Conservation (phyloP, 345 rosid genomes). For the Physaria fendleri region DNA sequence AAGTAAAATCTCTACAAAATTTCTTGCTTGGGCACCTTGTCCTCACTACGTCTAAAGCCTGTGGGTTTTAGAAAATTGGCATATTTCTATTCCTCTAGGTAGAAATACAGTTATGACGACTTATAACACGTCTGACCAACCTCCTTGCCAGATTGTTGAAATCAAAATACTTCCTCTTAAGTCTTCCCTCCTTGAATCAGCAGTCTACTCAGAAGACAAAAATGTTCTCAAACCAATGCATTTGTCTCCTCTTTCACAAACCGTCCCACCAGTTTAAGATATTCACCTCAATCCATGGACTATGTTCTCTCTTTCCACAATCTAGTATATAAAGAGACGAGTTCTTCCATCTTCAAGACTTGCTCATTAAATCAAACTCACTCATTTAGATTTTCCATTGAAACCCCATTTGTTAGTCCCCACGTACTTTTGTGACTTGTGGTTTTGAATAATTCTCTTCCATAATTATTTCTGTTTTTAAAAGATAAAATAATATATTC, state of each 20-base stretch:
- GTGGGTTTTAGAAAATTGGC: no score
- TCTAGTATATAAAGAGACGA: conserved; percentile 10
- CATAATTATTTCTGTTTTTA: no score
- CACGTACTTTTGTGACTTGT: conserved; percentile 24
- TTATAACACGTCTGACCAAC: no score
- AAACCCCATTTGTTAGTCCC: conserved; percentile 10
- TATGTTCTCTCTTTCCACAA: conserved; percentile 1
- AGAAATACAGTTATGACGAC: no score
- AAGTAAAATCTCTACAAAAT: no score
- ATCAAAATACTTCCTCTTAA: no score
- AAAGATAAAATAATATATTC: not conserved
- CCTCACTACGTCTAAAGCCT: no score
- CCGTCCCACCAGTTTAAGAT: conserved; percentile 24
- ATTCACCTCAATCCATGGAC: conserved; percentile 21
- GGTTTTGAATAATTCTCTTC: conserved; percentile 27
- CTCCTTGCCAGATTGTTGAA: no score
- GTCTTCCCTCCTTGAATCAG: no score
- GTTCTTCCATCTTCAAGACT: conserved; percentile 14
- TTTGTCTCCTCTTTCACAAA: conserved; percentile 24
- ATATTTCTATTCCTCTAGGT: no score
- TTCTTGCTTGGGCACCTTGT: no score
- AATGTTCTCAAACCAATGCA: conserved; percentile 22
- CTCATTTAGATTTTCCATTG: no score
- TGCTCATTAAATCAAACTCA: not conserved
- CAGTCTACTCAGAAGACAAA: conserved; percentile 17